phyloP scores from a whole-genome alignment of 441 rosid species.

The Gossypium trilobum region DNA sequence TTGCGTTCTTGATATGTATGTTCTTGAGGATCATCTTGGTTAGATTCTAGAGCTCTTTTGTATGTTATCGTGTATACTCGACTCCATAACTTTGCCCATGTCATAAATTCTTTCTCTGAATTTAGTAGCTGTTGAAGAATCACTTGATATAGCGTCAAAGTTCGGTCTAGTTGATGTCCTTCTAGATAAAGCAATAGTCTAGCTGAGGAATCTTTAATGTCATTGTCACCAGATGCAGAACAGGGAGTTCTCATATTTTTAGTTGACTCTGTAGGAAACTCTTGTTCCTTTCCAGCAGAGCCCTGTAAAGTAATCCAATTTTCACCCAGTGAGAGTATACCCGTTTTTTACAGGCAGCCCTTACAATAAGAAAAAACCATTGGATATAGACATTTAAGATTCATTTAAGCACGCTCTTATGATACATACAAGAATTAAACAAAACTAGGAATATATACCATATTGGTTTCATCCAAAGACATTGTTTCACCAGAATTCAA shows the following conservation, averaged over 20 bases:
- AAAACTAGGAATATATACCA: constrained; percentile 21
- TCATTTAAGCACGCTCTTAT: neutral
- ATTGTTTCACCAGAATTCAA: constrained; percentile 24
- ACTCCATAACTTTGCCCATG: constrained; percentile 50
- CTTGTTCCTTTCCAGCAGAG: constrained; percentile 25
- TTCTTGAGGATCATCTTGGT: constrained; percentile 23
- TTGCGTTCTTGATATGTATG: constrained; percentile 19
- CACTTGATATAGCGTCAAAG: constrained; percentile 69
- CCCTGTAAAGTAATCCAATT: constrained; percentile 36
- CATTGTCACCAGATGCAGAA: constrained; percentile 27
- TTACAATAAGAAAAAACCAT: neutral
- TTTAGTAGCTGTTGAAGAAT: constrained; percentile 61
- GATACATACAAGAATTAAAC: neutral
- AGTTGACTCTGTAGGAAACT: constrained; percentile 27
- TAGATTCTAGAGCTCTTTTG: constrained; percentile 34
- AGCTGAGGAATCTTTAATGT: constrained; percentile 25
- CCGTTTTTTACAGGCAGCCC: constrained; percentile 10
- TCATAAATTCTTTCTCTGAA: constrained; percentile 41
- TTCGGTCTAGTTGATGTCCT: constrained; percentile 53
- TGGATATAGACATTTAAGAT: neutral
- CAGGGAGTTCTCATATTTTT: constrained; percentile 17
- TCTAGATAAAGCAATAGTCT: constrained; percentile 60
- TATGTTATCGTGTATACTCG: constrained; percentile 57
- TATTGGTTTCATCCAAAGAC: constrained; percentile 20
- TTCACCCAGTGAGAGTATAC: constrained; percentile 6